Conservation (phyloP, 2,329 filamentous ascomycete species). For the Sphaerulina vaccinii region DNA sequence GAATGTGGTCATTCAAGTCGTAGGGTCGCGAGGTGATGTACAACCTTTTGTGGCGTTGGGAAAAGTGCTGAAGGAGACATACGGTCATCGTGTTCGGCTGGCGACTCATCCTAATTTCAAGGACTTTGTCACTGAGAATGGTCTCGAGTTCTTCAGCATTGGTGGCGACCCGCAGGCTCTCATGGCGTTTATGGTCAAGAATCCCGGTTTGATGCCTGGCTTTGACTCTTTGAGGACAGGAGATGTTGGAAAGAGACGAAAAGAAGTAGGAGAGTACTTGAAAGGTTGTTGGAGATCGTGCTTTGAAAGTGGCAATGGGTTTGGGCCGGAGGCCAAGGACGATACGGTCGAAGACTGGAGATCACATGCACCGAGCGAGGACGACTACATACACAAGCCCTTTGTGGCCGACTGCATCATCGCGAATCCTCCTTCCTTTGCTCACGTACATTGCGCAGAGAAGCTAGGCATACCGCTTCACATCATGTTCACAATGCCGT, state of each 20-base stretch:
- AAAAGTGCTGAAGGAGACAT: slow-evolving; percentile 50
- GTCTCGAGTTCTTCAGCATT: slow-evolving; percentile 53
- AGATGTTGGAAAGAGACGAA: slow-evolving; percentile 71
- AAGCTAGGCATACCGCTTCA: slow-evolving; percentile 73
- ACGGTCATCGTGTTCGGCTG: slow-evolving; percentile 49
- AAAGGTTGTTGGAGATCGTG: slow-evolving; percentile 84
- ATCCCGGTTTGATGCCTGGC: slow-evolving; percentile 80
- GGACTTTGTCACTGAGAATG: slow-evolving; percentile 50
- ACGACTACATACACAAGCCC: slow-evolving; percentile 52
- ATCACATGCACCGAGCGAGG: slow-evolving; percentile 34
- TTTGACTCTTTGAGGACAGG: slow-evolving; percentile 73
- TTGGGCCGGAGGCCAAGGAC: slow-evolving; percentile 38
- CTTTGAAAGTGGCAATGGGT: slow-evolving; percentile 72
- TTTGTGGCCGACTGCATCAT: slow-evolving; percentile 84
- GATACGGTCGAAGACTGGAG: slow-evolving; percentile 52
- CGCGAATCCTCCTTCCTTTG: slow-evolving; percentile 75
- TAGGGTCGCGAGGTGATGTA: slow-evolving; percentile 51
- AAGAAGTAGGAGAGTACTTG: slow-evolving; percentile 76
- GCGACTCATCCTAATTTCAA: slow-evolving; percentile 52
- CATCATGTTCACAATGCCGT: slow-evolving; percentile 96
- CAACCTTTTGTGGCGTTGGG: slow-evolving; percentile 53
- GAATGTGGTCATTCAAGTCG: slow-evolving; percentile 52
- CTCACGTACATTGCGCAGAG: slow-evolving; percentile 72
- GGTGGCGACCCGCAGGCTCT: slow-evolving; percentile 51
- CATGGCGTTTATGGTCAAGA: slow-evolving; percentile 84